phyloP scores from a whole-genome alignment of 768 basidiomycete genomes.

The Phlebiopsis flavidoalba region DNA sequence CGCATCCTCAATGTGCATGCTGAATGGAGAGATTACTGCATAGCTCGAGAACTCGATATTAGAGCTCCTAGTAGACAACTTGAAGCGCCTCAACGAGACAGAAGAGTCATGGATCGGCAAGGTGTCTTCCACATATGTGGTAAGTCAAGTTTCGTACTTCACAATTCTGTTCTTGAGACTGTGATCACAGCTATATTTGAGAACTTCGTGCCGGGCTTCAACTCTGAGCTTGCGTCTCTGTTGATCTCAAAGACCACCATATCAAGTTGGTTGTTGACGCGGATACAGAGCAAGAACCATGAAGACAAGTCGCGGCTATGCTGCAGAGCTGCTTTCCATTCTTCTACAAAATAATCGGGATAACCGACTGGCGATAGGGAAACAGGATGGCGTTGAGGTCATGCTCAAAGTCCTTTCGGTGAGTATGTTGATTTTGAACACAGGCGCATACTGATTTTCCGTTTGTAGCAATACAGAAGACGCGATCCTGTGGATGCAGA shows the following conservation, averaged over 20 bases:
- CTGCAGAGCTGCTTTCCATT: constrained; percentile 91
- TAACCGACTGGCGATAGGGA: constrained; percentile 66
- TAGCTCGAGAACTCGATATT: constrained; percentile 81
- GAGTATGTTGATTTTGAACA: constrained; percentile 24
- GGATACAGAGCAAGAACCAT: constrained; percentile 66
- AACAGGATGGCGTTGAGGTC: constrained; percentile 74
- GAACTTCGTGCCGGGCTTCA: constrained; percentile 84
- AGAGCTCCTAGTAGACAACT: constrained; percentile 87
- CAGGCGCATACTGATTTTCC: constrained; percentile 7
- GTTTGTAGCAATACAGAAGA: constrained; percentile 73
- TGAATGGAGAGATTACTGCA: constrained; percentile 5
- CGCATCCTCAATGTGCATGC: neutral
- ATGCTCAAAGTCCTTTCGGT: constrained; percentile 78
- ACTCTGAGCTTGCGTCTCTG: constrained; percentile 64
- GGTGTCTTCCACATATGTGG: constrained; percentile 94
- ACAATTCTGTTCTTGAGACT: too few relatives aligned
- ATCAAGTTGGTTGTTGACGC: constrained; percentile 72
- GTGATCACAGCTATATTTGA: constrained; percentile 73
- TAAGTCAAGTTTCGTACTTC: constrained; percentile 19
- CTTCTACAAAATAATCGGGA: constrained; percentile 69
- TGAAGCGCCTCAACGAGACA: constrained; percentile 79
- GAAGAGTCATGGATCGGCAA: constrained; percentile 89
- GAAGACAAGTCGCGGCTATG: constrained; percentile 92
- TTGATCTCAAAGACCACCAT: constrained; percentile 74
- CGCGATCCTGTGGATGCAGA: constrained; percentile 83